phyloP scores from a whole-genome alignment of 495 filamentous ascomycete species.

The Neurospora tetraspora region DNA sequence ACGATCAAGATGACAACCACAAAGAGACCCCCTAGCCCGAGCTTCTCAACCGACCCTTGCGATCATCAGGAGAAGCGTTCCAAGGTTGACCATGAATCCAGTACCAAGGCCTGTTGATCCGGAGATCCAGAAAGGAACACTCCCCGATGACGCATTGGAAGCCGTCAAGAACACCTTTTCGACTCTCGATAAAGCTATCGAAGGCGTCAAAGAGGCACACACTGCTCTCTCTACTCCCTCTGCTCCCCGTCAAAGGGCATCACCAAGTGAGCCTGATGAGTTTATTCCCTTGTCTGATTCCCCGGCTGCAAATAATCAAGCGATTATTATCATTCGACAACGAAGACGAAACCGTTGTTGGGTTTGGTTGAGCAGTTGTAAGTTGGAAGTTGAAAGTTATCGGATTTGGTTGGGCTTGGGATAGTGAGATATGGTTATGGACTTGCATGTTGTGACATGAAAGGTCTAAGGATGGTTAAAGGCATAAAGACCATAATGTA shows the following conservation, averaged over 20 bases:
- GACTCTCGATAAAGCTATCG: background rate
- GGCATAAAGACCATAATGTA: no score
- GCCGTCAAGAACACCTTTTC: background rate
- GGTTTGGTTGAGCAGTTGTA: background rate
- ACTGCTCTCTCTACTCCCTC: background rate
- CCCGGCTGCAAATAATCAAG: no score
- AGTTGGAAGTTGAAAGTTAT: background rate
- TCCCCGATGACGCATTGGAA: background rate
- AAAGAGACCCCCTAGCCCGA: background rate
- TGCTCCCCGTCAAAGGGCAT: background rate
- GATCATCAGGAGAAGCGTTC: background rate
- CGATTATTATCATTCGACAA: no score
- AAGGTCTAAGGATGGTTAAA: no score
- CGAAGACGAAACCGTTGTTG: no score
- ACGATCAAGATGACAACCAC: no score
- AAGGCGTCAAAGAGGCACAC: background rate
- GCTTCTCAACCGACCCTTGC: background rate
- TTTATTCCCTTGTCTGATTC: background rate
- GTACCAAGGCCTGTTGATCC: background rate
- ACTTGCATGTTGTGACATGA: no score
- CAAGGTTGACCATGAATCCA: background rate
- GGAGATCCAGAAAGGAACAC: background rate
- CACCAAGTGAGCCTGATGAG: background rate
- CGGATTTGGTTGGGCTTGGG: no score
- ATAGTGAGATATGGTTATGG: no score